Evolutionary conservation across 805 yeast species (phyloP).

Genomic region (Pichia paraexigua): DNA sequence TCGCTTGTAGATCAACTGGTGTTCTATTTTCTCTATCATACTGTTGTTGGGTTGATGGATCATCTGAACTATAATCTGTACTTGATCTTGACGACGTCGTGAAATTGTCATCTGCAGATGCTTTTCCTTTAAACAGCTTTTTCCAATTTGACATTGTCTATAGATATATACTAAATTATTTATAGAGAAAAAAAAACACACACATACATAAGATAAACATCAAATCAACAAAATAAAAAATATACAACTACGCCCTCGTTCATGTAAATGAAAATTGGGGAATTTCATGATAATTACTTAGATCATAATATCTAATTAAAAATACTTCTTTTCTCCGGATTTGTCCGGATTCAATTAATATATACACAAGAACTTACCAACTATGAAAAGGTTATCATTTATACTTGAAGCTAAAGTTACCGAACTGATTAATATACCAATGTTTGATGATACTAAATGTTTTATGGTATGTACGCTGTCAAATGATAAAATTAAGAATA

Average conservation of each 20-base stretch:
- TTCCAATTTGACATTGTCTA: slow-evolving; percentile 26
- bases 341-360: background rate
- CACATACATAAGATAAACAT: too few relatives aligned
- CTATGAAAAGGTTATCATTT: slow-evolving; percentile 33
- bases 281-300: too few relatives aligned
- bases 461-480: slow-evolving; percentile 37
- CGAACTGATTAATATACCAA: slow-evolving; percentile 81
- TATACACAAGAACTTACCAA: background rate
- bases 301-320: background rate
- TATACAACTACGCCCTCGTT: background rate
- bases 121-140: slow-evolving; percentile 22
- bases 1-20: slow-evolving; percentile 12
- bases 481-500: slow-evolving; percentile 13
- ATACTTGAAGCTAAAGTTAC: slow-evolving; percentile 48
- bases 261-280: too few relatives aligned
- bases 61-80: slow-evolving; percentile 1
- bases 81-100: background rate
- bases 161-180: background rate
- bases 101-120: slow-evolving; percentile 13
- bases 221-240: background rate
- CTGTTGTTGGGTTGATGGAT: background rate
- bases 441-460: slow-evolving; percentile 54
- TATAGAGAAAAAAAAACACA: background rate
- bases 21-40: slow-evolving; percentile 12
- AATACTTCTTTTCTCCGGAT: background rate